phyloP scores from a whole-genome alignment of 495 filamentous ascomycete species.

The Achaetomiella virescens region DNA sequence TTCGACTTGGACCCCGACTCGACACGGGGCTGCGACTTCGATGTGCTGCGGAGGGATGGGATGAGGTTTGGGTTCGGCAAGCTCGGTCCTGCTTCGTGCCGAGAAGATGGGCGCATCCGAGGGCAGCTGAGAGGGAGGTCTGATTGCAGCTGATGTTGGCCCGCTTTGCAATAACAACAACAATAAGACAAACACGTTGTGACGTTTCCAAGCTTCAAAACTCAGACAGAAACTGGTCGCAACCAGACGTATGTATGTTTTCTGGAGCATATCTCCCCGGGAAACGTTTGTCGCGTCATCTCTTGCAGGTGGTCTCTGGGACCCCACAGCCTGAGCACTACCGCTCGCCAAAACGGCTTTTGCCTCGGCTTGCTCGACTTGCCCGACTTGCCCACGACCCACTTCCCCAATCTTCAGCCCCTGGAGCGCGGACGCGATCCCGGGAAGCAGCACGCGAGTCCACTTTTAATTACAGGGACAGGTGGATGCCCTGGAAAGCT shows the following conservation, averaged over 20 bases:
- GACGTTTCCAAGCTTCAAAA: neutral
- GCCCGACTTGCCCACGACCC: neutral
- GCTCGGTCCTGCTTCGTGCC: constrained; percentile 4
- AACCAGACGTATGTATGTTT: neutral
- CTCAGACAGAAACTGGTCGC: neutral
- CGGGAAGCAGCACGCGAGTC: neutral
- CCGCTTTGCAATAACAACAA: neutral
- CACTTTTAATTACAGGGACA: constrained; percentile 1
- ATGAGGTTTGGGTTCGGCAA: constrained; percentile 5
- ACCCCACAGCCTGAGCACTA: constrained; percentile 7
- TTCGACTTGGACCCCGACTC: neutral
- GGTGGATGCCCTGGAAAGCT: neutral
- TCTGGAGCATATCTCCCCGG: constrained; percentile 7
- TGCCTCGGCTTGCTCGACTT: constrained; percentile 20
- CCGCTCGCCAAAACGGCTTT: neutral
- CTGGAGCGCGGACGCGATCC: constrained; percentile 1
- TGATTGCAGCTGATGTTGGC: neutral
- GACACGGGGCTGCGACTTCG: neutral
- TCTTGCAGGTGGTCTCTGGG: constrained; percentile 6
- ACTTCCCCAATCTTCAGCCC: constrained; percentile 15
- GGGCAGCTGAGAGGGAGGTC: neutral
- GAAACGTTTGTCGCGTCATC: constrained; percentile 10
- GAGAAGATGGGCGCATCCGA: constrained; percentile 1
- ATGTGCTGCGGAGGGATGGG: neutral
- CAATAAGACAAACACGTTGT: neutral